Base-by-base conservation (phyloP, 140 eudicot species). In the Stevia rebaudiana region DNA sequence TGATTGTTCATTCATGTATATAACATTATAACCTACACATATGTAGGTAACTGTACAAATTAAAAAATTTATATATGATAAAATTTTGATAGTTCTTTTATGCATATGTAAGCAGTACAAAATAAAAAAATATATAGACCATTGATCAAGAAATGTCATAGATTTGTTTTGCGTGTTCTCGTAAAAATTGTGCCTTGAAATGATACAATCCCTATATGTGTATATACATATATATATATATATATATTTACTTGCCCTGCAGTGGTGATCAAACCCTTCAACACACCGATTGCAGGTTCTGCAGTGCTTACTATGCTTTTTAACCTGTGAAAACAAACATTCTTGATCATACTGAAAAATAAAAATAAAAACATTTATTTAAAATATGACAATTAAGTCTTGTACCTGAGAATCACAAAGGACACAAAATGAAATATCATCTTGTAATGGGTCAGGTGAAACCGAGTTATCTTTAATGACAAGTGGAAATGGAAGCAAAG, bases 211-310 rank as follows among this genome's bases (percentile, higher is more conserved):
- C n/a, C n/a, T n/a, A 28, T 28, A 28, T 28, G 4, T 28, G 33
- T 28, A 28, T 28, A 28, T 28, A n/a, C n/a, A n/a, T 28, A 28
- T 28, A 28, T 28, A 4, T 28, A 28, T 28, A 28, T 28, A 28
- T 28, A n/a, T 0, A 43, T 23, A 5, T 28, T 11, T 19, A 63
- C 55, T 76, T 84, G 78, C 98, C 84, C 95, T 79, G 85, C 98
- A 91, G 78, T 91, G 98, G 77, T 91, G 98, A 81, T 91, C 98
- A 71, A 91, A 91, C 48, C 96, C 98, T 70, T 91, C 95, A 59
- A 91, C 96, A 56, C 98, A 91, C 15, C 95, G 86, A 67, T 91
- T 84, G 79, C 98, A 91, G 54, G 95, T 87, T 80, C 98, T 74
- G 74, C 98, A 91, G 53, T 91, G 98, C 75, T 91, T 91, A 85